Percentiles rank a stretch among this genome's conserved stretches.
Conservation (phyloP, 768 basidiomycete species). For the Suillus luteus region DNA sequence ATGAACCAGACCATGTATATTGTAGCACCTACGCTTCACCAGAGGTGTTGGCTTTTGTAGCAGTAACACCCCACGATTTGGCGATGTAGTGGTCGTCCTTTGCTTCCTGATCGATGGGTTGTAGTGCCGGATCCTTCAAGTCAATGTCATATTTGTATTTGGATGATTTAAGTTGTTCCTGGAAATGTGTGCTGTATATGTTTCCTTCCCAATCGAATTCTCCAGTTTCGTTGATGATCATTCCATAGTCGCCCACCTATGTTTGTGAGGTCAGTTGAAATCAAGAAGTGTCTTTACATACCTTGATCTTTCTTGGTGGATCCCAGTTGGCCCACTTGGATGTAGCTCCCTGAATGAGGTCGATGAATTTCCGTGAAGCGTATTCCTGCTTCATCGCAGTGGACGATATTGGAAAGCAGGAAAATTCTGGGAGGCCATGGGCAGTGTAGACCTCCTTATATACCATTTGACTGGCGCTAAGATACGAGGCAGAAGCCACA, state of each 20-base stretch:
- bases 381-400: background rate
- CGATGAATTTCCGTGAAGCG: conserved; percentile 33
- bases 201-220: conserved; percentile 27
- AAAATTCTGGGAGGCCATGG: background rate
- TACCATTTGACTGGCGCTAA: background rate
- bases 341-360: conserved; percentile 31
- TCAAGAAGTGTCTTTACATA: conserved; percentile 14
- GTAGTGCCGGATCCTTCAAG: conserved; percentile 5
- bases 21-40: conserved; percentile 25
- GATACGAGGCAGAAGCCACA: no score
- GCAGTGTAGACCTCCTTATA: background rate
- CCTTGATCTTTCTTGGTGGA: conserved; percentile 35
- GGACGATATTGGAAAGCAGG: background rate
- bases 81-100: conserved; percentile 26
- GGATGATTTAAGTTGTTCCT: background rate
- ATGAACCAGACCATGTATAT: background rate
- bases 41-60: conserved; percentile 6
- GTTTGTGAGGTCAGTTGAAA: background rate
- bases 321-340: conserved; percentile 44
- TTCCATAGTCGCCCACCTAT: conserved; percentile 32
- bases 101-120: conserved; percentile 16
- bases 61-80: conserved; percentile 27
- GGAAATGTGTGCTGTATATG: conserved; percentile 21
- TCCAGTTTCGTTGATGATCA: conserved; percentile 22
- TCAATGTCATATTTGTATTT: background rate